phyloP scores from a whole-genome alignment of 805 yeast genomes.

The Saccharomycopsis schoenii region DNA sequence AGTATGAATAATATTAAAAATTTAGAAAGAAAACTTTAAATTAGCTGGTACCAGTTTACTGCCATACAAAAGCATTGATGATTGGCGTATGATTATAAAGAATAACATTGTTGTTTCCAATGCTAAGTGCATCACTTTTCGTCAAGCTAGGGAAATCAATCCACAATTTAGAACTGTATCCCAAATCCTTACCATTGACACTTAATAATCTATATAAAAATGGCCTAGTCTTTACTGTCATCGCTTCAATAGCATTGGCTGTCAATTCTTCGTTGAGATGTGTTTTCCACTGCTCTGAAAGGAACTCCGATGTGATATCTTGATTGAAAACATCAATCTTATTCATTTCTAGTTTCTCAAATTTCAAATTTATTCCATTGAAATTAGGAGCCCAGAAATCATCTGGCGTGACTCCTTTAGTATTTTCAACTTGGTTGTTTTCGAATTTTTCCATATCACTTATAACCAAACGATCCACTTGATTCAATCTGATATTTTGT shows the following conservation, averaged over 20 bases:
- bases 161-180: not conserved
- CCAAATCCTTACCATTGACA: slow-evolving; percentile 7
- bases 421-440: not conserved
- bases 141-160: not conserved
- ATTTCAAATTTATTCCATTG: slow-evolving; percentile 32
- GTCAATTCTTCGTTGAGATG: not conserved
- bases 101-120: not conserved
- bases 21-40: not conserved
- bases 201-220: slow-evolving; percentile 13
- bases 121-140: not conserved
- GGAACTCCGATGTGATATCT: slow-evolving; percentile 23
- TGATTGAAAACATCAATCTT: slow-evolving; percentile 32
- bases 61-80: slow-evolving; percentile 1
- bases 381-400: slow-evolving; percentile 29
- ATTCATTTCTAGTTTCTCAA: slow-evolving; percentile 37
- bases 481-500: slow-evolving; percentile 10
- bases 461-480: not conserved
- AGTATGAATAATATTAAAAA: not conserved
- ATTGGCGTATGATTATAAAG: not conserved
- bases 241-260: not conserved
- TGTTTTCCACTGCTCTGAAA: not conserved
- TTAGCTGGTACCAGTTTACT: not conserved
- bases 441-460: not conserved
- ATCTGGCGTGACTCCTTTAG: slow-evolving; percentile 2
- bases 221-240: not conserved